Evolutionary conservation across 306 rosid genomes (phyloP).

Genomic region (Leucaena leucocephala): DNA sequence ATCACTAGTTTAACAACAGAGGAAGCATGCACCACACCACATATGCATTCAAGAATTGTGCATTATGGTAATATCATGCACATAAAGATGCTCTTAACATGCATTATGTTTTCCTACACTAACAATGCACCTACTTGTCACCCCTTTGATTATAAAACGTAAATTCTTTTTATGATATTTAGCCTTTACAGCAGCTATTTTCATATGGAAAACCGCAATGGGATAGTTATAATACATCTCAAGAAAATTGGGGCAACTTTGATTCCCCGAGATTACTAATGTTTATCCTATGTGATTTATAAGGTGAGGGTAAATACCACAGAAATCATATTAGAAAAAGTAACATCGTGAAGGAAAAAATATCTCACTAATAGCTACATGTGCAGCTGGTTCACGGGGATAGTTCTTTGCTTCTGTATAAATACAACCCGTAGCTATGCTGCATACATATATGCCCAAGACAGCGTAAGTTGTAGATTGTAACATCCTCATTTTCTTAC

Average conservation of each 20-base stretch:
- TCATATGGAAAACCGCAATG: conserved; percentile 15
- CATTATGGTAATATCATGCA: conserved; percentile 9
- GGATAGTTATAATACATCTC: conserved; percentile 14
- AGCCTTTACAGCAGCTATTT: conserved; percentile 17
- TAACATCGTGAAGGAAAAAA: conserved; percentile 34
- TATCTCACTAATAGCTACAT: conserved; percentile 94
- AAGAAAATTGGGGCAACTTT: conserved; percentile 19
- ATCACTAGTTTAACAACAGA: conserved; percentile 12
- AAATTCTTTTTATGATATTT: conserved; percentile 13
- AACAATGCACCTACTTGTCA: conserved; percentile 5
- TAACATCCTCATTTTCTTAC: no score
- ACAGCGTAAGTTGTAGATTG: conserved; percentile 40
- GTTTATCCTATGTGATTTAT: conserved; percentile 30
- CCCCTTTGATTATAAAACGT: not conserved
- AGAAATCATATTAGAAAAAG: conserved; percentile 28
- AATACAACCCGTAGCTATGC: conserved; percentile 95
- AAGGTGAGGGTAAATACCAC: conserved; percentile 27
- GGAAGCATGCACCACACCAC: conserved; percentile 18
- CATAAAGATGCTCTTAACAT: conserved; percentile 12
- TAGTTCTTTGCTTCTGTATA: conserved; percentile 91
- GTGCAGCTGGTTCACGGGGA: conserved; percentile 99
- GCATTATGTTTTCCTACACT: conserved; percentile 13
- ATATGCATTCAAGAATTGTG: conserved; percentile 31
- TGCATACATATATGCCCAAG: conserved; percentile 47
- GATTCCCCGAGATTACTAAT: conserved; percentile 30